Conservation (phyloP, 495 filamentous ascomycete species). For the Trichoderma parareesei region DNA sequence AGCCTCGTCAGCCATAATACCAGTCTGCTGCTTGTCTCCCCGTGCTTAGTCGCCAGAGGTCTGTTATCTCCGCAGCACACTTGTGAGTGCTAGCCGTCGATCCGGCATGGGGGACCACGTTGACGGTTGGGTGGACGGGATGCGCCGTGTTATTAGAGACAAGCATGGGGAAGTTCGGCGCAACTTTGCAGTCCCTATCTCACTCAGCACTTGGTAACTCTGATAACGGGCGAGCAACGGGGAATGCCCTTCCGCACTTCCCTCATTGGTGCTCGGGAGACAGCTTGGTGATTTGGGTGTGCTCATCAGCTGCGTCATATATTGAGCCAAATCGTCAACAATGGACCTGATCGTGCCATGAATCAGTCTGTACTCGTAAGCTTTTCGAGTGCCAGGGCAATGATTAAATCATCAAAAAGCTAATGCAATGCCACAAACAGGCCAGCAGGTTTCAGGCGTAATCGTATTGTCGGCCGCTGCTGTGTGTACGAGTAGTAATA, state of each 20-base stretch:
- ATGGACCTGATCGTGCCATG: background rate
- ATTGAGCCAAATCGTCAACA: background rate
- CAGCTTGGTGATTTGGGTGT: background rate
- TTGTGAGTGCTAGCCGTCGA: conserved; percentile 8
- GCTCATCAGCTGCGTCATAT: background rate
- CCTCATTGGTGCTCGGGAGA: background rate
- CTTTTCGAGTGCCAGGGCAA: background rate
- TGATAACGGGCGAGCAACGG: background rate
- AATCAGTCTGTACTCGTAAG: background rate
- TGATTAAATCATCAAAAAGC: background rate
- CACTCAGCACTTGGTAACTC: conserved; percentile 1
- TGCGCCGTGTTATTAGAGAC: background rate
- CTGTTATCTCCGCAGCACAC: conserved; percentile 6
- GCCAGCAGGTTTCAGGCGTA: background rate
- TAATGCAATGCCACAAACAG: too few species aligned
- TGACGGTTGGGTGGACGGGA: conserved; percentile 5
- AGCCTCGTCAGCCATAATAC: background rate
- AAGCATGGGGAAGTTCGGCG: background rate
- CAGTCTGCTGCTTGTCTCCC: background rate
- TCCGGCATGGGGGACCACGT: conserved; percentile 8
- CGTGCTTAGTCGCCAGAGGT: background rate
- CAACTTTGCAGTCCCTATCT: background rate
- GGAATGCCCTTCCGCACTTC: background rate
- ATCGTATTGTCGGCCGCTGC: background rate
- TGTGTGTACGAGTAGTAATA: too few species aligned